phyloP scores from a whole-genome alignment of 331 rosid genomes.

The Acacia concinna region DNA sequence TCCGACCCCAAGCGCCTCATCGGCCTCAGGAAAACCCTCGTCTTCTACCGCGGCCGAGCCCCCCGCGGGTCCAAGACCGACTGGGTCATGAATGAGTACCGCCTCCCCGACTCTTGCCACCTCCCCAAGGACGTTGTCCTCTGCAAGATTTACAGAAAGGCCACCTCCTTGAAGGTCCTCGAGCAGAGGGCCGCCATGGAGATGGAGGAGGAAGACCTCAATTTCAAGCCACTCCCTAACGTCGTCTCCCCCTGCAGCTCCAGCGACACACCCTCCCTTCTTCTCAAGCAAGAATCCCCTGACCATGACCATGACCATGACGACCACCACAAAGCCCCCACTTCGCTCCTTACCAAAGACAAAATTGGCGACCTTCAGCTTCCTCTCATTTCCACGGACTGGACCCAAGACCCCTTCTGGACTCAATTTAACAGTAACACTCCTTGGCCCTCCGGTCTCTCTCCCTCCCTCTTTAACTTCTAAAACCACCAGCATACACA shows the following conservation, averaged over 20 bases:
- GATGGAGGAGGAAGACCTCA: conserved; percentile 78
- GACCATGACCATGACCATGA: background rate
- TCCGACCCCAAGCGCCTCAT: conserved; percentile 70
- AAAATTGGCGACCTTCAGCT: conserved; percentile 55
- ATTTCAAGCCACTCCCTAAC: conserved; percentile 42
- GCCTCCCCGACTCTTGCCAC: conserved; percentile 68
- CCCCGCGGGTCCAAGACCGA: conserved; percentile 87
- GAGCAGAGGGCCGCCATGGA: conserved; percentile 88
- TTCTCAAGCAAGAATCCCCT: conserved; percentile 40
- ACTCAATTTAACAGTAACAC: conserved; percentile 61
- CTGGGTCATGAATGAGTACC: conserved; percentile 99
- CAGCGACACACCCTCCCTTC: conserved; percentile 43
- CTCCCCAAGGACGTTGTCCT: conserved; percentile 80
- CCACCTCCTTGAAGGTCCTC: conserved; percentile 91
- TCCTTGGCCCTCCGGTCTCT: conserved; percentile 90
- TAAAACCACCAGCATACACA: too few species aligned
- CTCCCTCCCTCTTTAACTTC: conserved; percentile 48
- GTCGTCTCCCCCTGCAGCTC: conserved; percentile 47
- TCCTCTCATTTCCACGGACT: conserved; percentile 56
- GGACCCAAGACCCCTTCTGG: conserved; percentile 83
- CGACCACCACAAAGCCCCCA: conserved; percentile 18
- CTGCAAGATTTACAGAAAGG: conserved; percentile 96
- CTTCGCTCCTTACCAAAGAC: conserved; percentile 12
- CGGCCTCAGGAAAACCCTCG: conserved; percentile 89
- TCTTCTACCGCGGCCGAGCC: conserved; percentile 86